Percentiles rank a stretch among this genome's conserved stretches.
Evolutionary conservation across 805 yeast species (phyloP).

Genomic region (Yamadazyma kitorensis): DNA sequence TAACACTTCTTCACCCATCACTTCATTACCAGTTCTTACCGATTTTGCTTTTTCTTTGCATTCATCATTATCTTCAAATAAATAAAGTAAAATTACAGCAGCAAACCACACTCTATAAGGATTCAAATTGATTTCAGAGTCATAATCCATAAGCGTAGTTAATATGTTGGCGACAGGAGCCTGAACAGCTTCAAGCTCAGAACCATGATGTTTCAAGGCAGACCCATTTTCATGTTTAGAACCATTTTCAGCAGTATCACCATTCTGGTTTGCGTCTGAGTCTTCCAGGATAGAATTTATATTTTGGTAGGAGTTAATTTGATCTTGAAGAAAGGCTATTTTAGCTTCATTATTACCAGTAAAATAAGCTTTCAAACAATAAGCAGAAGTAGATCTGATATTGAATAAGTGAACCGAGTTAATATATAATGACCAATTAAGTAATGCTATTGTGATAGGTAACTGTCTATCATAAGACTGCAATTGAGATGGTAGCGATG

Average conservation of each 20-base stretch:
- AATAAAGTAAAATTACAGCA: conserved; percentile 56
- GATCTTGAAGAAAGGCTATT: conserved; percentile 61
- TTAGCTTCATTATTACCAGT: conserved; percentile 61
- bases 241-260: too few species aligned
- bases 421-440: conserved; percentile 78
- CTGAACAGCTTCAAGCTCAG: conserved; percentile 6
- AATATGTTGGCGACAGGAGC: conserved; percentile 61
- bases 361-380: conserved; percentile 66
- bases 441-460: conserved; percentile 70
- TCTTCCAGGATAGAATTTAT: too few species aligned
- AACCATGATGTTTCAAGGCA: neutral
- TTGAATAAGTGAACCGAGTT: conserved; percentile 86
- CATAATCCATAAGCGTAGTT: conserved; percentile 69
- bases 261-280: conserved; percentile 1
- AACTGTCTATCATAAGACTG: conserved; percentile 37
- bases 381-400: conserved; percentile 69
- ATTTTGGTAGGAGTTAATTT: conserved; percentile 45
- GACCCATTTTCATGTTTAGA: too few species aligned
- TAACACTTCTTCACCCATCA: conserved; percentile 66
- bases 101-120: conserved; percentile 91
- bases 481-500: conserved; percentile 50
- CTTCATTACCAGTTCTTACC: conserved; percentile 56
- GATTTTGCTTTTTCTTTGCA: conserved; percentile 46
- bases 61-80: conserved; percentile 56
- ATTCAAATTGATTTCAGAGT: conserved; percentile 59